Evolutionary conservation across 1,284 basidiomycete genomes (phyloP).

Genomic region (Hemileia vastatrix): DNA sequence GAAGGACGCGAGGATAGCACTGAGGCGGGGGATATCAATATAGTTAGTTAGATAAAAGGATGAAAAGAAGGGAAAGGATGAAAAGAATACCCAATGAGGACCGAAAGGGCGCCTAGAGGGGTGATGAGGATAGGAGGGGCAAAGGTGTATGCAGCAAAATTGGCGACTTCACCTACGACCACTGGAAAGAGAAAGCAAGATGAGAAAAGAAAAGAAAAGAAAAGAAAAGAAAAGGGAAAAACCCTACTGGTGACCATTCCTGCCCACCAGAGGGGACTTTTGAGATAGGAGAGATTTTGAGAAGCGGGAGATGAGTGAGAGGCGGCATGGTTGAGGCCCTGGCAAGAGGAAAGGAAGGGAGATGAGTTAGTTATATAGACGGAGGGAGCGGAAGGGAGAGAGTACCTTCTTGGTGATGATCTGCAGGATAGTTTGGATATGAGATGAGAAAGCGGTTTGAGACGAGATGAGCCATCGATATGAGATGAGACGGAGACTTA

Average conservation of each 20-base stretch:
- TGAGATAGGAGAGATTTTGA: slow-evolving; percentile 57
- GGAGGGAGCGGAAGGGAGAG: not conserved
- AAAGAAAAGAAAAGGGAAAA: not conserved
- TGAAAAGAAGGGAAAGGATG: not conserved
- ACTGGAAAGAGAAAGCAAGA: not conserved
- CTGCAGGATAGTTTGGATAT: slow-evolving; percentile 58
- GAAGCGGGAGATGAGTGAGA: slow-evolving; percentile 9
- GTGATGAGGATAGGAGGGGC: slow-evolving; percentile 96
- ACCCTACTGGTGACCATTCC: slow-evolving; percentile 83
- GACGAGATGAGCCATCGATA: not conserved
- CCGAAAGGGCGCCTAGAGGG: slow-evolving; percentile 86
- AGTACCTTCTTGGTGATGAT: slow-evolving; percentile 86
- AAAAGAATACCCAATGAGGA: slow-evolving; percentile 72
- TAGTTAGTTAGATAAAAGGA: not conserved
- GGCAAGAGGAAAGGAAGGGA: not conserved
- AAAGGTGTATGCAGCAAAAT: slow-evolving; percentile 97
- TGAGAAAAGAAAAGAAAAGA: slow-evolving; percentile 1
- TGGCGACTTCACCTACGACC: slow-evolving; percentile 89
- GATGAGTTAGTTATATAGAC: not conserved
- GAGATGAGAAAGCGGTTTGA: slow-evolving; percentile 5
- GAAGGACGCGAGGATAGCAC: slow-evolving; percentile 85
- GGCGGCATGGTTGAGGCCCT: slow-evolving; percentile 26
- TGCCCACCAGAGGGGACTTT: slow-evolving; percentile 96
- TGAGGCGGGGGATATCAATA: slow-evolving; percentile 39
- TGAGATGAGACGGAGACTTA: not conserved